phyloP scores from a whole-genome alignment of 164 flowering plant species.

The Brasenia schreberi region DNA sequence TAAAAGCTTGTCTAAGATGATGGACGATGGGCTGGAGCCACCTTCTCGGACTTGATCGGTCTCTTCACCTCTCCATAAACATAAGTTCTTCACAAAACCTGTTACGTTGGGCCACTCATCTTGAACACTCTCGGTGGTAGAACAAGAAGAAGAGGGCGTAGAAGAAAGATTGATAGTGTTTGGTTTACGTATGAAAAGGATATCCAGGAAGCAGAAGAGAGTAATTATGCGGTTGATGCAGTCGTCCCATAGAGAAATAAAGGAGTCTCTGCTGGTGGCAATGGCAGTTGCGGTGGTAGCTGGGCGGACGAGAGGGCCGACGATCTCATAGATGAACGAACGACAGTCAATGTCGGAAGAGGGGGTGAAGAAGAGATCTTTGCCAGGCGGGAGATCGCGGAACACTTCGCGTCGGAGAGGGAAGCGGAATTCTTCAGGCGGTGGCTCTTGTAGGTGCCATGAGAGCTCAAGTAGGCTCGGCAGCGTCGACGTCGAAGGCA shows the following conservation, averaged over 20 bases:
- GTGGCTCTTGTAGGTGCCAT: conserved; percentile 60
- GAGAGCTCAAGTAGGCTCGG: conserved; percentile 54
- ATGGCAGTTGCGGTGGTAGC: conserved; percentile 26
- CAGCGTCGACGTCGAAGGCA: conserved; percentile 25
- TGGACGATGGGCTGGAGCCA: conserved; percentile 30
- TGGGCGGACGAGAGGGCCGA: conserved; percentile 35
- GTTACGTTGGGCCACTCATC: conserved; percentile 67
- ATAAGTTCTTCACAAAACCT: conserved; percentile 43
- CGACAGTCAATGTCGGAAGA: conserved; percentile 39
- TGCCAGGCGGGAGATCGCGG: conserved; percentile 53
- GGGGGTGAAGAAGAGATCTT: conserved; percentile 47
- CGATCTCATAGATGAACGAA: conserved; percentile 29
- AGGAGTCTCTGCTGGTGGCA: conserved; percentile 34
- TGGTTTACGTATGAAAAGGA: conserved; percentile 36
- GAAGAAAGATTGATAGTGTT: background rate
- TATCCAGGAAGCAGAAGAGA: conserved; percentile 37
- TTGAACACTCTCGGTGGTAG: conserved; percentile 13
- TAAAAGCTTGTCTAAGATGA: conserved; percentile 35
- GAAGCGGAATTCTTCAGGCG: conserved; percentile 48
- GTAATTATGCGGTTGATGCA: conserved; percentile 51
- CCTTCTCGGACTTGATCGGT: conserved; percentile 40
- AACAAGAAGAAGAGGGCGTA: background rate
- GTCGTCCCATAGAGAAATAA: conserved; percentile 62
- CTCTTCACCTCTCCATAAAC: conserved; percentile 79
- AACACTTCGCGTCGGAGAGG: conserved; percentile 52